A percentile compares a stretch with the other conserved stretches of the same genome.
Conservation (phyloP, 2,329 filamentous ascomycete genomes). For the Pseudopithomyces maydicus region DNA sequence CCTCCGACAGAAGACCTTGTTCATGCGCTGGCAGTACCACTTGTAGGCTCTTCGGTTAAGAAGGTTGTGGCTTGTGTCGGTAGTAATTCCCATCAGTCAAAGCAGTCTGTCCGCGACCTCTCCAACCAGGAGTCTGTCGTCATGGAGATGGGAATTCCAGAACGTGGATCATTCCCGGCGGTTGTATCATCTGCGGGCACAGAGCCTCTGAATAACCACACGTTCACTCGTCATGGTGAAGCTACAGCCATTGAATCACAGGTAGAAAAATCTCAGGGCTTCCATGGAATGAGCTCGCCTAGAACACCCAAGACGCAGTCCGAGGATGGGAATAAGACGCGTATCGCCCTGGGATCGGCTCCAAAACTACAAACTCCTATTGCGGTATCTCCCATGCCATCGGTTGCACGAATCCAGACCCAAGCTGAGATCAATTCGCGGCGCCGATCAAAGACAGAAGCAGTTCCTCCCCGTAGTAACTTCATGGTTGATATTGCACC, state of each 20-base stretch:
- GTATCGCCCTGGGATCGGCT: not conserved
- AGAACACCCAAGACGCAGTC: not conserved
- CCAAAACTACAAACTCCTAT: not conserved
- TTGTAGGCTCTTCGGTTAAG: not conserved
- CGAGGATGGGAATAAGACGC: too few species aligned
- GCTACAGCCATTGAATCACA: not conserved
- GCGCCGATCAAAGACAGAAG: not conserved
- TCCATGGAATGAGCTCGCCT: not conserved
- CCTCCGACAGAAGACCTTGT: too few species aligned
- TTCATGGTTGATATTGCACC: not conserved
- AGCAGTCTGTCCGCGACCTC: too few species aligned
- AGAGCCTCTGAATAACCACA: not conserved
- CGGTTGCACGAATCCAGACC: not conserved
- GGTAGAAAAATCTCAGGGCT: too few species aligned
- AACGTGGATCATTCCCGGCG: not conserved
- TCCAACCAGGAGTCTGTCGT: too few species aligned
- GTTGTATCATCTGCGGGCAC: not conserved
- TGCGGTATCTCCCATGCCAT: not conserved
- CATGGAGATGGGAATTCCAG: too few species aligned
- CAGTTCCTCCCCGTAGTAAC: not conserved
- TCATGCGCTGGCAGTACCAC: too few species aligned
- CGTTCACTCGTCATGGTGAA: not conserved
- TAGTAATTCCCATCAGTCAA: too few species aligned
- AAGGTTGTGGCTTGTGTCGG: not conserved
- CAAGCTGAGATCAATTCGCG: not conserved